Base-by-base conservation (phyloP, 2,329 filamentous ascomycete genomes). In the Hypoxylon sp. region DNA sequence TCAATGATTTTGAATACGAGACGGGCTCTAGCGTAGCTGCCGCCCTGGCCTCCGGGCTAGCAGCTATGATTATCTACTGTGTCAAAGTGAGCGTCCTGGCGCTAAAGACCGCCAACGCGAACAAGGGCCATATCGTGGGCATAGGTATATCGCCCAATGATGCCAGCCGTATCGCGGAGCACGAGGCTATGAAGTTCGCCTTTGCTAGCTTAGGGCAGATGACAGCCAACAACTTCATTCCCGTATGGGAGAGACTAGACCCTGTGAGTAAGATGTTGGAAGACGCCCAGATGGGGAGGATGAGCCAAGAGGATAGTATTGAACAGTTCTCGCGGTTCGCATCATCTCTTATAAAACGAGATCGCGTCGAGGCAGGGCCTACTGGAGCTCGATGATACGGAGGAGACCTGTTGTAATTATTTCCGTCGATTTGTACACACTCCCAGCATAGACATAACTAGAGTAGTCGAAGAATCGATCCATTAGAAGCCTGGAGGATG, bases 1-100 rank as follows among this genome's bases (percentile, higher is more conserved):
- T 29, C 13, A 13, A 29, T 1, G 46, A 59, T 31, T 29, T 60
- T 24, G 24, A 60, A 37, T 52, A 60, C 51, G 44, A 67, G 46
- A 63, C 59, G 3, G 64, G 64, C 10, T 67, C 63, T 1, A 46
- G 51, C 46, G 44, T 67, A 3, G 51, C 63, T 2, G 58, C 63
- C 3, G 63, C 63, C 13, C 46, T 67, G n/a, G 63, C 63, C 3
- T 44, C 63, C 2, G 63, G 63, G 8, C 52, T 67, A 13, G 63
- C 63, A 10, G 59, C 63, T 5, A 58, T 67, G 59, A 54, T 67
- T 8, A 67, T 59, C 44, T 67, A 67, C 31, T 67, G 59, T 48
- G 59, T 63, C 13, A 60, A 60, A 8, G 58, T 24, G 2, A 59
- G 57, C 24, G 31, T 59, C 33, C 33, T 59, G 14, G 31, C 46